Base-by-base conservation (phyloP, 345 rosid species). In the Aquilaria malaccensis region DNA sequence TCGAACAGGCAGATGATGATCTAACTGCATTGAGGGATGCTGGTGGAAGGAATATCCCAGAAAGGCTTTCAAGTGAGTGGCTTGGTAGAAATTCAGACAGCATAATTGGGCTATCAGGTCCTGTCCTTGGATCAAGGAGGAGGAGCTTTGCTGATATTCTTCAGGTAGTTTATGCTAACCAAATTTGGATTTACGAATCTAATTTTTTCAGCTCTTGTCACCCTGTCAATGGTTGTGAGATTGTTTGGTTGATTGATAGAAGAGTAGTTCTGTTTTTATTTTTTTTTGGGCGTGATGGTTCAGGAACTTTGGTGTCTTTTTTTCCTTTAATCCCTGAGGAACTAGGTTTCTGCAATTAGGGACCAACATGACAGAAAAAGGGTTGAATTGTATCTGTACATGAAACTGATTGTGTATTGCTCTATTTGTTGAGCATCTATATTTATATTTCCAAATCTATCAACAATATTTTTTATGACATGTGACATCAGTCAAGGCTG, bases 101-200 rank as follows among this genome's bases (percentile, higher is more conserved):
- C 48, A 63, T 71, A 52, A 62, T 15, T 58, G 86, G 78, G 59
- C 45, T 71, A 62, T 63, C 82, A 59, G 72, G 73, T 50, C 54
- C 74, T 64, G 86, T 83, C 47, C 73, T 90, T 73, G 93, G 91
- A 13, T 62, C 80, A 0, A 85, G 95, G 83, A 83, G 89, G 83
- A 94, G 83, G 82, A 94, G 99, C 78, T 90, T 88, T 70, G 91
- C 99, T 13, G 97, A 94, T 82, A 90, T 88, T 68, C 89, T 94
- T 74, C 97, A 88, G 96, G 97, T 88, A 67, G 53, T 52, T 11
- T 13, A 58, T 63, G 59, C 65, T 6, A 13, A 10, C 55, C 51
- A 31, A 53, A 32, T 9, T 57, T 45, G 53, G 32, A n/a, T 33
- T 13, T 33, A 13, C 62, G 33, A 45, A 45, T 37, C 5, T 1